A percentile compares a stretch with the other conserved stretches of the same genome.
Evolutionary conservation across 257 asterid species (phyloP).

Genomic region (Solanum chiquidenum): DNA sequence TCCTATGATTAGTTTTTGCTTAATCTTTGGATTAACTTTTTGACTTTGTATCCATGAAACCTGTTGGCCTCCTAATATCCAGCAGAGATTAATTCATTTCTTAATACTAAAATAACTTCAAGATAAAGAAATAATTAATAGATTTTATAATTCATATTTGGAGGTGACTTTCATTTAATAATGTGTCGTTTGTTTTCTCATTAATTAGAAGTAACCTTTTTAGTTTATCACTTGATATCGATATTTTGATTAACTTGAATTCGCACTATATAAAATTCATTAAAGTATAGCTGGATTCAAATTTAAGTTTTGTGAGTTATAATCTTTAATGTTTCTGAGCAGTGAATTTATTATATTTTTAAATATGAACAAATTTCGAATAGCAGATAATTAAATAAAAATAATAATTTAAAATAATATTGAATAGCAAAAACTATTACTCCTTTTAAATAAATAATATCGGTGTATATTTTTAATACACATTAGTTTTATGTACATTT

Average conservation of each 20-base stretch:
- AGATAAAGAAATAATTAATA: neutral
- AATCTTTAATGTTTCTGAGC: too few species aligned
- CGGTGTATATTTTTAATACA: neutral
- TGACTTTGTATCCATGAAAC: neutral
- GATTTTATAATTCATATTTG: neutral
- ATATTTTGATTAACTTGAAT: neutral
- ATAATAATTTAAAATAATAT: neutral
- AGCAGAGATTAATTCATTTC: neutral
- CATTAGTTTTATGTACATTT: neutral
- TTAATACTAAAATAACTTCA: neutral
- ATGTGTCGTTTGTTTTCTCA: neutral
- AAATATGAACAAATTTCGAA: neutral
- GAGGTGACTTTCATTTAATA: neutral
- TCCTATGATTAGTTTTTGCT: neutral
- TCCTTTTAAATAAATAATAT: too few species aligned
- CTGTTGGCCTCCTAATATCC: neutral
- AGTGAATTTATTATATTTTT: neutral
- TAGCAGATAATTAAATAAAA: neutral
- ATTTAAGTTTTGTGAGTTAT: too few species aligned
- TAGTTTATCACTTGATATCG: neutral
- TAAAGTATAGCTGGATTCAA: neutral
- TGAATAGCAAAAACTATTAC: neutral
- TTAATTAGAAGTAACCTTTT: neutral
- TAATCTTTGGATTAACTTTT: neutral
- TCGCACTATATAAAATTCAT: fast-evolving